Evolutionary conservation across 192 early-diverging fungal genomes (phyloP).

Genomic region (Coemansia sp.): DNA sequence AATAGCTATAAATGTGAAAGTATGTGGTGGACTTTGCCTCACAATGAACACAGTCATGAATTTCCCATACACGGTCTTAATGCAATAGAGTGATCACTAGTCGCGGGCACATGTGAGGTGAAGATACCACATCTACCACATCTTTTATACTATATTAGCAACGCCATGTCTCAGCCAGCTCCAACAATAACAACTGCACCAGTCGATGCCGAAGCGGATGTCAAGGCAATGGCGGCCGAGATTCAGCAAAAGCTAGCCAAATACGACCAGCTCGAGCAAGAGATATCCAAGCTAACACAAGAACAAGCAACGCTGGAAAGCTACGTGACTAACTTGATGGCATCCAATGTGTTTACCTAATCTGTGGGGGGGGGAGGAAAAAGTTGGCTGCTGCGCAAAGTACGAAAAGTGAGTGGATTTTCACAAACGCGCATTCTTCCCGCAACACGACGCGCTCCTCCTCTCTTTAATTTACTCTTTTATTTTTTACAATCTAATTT

Average conservation of each 20-base stretch:
- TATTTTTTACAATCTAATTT: slow-evolving; percentile 15
- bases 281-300: slow-evolving; percentile 30
- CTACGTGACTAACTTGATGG: slow-evolving; percentile 55
- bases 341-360: slow-evolving; percentile 47
- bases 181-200: not conserved
- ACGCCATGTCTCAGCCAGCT: slow-evolving; percentile 2
- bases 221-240: slow-evolving; percentile 16
- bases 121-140: not conserved
- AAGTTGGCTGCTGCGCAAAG: slow-evolving; percentile 16
- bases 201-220: not conserved
- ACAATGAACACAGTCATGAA: not conserved
- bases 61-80: not conserved
- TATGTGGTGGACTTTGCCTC: too few species aligned
- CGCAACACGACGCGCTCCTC: not conserved
- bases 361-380: not conserved
- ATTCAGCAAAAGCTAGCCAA: slow-evolving; percentile 26
- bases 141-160: not conserved
- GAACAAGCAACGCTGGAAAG: slow-evolving; percentile 44
- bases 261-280: slow-evolving; percentile 35
- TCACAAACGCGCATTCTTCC: not conserved
- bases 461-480: not conserved
- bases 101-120: not conserved
- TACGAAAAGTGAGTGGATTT: not conserved
- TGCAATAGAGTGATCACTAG: not conserved
- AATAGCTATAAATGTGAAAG: too few species aligned